Evolutionary conservation across 164 flowering plant species (phyloP).

Genomic region (Annona squamosa): DNA sequence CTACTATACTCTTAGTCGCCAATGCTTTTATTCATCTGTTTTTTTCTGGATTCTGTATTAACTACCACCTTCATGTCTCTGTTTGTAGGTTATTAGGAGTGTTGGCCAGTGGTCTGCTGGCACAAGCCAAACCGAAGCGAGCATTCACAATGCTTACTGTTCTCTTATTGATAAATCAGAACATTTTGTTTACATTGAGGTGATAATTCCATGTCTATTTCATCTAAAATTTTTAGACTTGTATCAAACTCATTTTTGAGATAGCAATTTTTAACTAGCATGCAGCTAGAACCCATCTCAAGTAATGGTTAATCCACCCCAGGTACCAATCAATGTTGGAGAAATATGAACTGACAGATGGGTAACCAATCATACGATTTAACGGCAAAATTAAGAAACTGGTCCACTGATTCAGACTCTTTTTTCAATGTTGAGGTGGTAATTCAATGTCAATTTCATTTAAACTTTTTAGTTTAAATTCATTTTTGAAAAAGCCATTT

Average conservation of each 20-base stretch:
- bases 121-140: constrained; percentile 89
- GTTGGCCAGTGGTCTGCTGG: constrained; percentile 99
- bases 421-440: neutral
- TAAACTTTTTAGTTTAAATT: too few species aligned
- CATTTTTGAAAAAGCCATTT: too few species aligned
- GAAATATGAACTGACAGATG: neutral
- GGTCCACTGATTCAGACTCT: neutral
- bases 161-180: constrained; percentile 93
- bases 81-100: constrained; percentile 73
- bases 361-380: neutral
- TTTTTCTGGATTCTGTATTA: neutral
- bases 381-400: neutral
- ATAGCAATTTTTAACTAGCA: neutral
- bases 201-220: constrained; percentile 13
- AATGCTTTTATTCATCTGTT: neutral
- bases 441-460: neutral
- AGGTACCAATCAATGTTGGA: neutral
- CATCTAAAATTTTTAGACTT: neutral
- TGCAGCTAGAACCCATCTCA: too few species aligned
- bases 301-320: too few species aligned
- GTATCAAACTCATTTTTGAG: neutral
- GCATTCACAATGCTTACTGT: constrained; percentile 93
- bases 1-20: neutral
- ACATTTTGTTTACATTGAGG: constrained; percentile 90
- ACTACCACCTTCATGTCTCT: neutral